phyloP scores from a whole-genome alignment of 1,284 basidiomycete species.

The Microbotryum scabiosae region DNA sequence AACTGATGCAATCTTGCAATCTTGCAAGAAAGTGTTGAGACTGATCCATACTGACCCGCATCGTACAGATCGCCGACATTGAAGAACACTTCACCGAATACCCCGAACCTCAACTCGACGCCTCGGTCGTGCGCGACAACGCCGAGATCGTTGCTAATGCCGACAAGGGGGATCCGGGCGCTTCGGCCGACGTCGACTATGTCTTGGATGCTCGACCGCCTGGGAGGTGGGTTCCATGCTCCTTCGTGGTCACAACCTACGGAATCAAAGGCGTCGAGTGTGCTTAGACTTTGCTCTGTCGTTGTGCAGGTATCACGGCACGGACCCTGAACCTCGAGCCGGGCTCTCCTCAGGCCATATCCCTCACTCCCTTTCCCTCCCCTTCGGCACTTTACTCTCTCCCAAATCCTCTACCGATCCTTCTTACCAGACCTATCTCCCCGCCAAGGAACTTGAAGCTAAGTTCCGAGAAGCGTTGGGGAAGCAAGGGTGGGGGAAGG shows the following conservation, averaged over 20 bases:
- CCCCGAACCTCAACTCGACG: slow-evolving; percentile 13
- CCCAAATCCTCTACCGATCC: slow-evolving; percentile 40
- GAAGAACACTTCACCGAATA: slow-evolving; percentile 28
- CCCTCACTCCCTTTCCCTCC: slow-evolving; percentile 72
- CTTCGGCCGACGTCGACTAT: slow-evolving; percentile 50
- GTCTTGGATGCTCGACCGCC: slow-evolving; percentile 79
- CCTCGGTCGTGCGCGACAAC: slow-evolving; percentile 47
- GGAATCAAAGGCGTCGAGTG: no score
- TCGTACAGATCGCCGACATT: background rate
- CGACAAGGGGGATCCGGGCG: slow-evolving; percentile 32
- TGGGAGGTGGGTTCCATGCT: slow-evolving; percentile 51
- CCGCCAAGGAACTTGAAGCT: slow-evolving; percentile 51
- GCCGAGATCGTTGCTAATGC: slow-evolving; percentile 73
- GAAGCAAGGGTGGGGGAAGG: slow-evolving; percentile 44
- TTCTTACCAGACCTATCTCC: slow-evolving; percentile 57
- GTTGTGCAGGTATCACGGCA: slow-evolving; percentile 46
- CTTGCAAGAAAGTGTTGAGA: background rate
- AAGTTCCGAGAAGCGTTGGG: slow-evolving; percentile 59
- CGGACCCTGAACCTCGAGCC: slow-evolving; percentile 79
- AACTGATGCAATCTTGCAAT: no score
- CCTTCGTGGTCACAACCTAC: background rate
- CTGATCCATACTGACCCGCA: background rate
- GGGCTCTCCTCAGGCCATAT: slow-evolving; percentile 88
- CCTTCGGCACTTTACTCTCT: slow-evolving; percentile 70
- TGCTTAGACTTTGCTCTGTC: background rate